Percentiles rank a stretch among this genome's conserved stretches.
These are phyloP conservation scores for Phialemoniopsis sp. DNA, from an alignment of 2,329 filamentous ascomycete genomes.

Conservation along the genomic window DNA sequence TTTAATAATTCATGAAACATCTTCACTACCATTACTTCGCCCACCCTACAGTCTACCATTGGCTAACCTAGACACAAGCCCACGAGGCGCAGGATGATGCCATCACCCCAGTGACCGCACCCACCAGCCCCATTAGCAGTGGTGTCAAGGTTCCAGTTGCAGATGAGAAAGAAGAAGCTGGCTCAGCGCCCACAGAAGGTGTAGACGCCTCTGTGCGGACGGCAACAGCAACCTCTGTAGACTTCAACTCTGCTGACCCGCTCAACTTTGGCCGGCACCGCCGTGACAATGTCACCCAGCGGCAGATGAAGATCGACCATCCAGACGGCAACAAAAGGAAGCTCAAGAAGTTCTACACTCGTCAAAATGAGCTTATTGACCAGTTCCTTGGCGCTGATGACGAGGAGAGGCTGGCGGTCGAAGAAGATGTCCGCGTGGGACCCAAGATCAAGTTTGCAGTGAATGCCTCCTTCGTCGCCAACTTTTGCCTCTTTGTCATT, in stretches of 20 bases:
- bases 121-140: too few species aligned
- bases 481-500: slow-evolving; percentile 52
- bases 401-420: slow-evolving; percentile 46
- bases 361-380: slow-evolving; percentile 44
- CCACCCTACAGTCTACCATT: too few species aligned
- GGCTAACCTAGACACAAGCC: too few species aligned
- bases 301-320: slow-evolving; percentile 43
- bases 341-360: slow-evolving; percentile 41
- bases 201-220: slow-evolving; percentile 5
- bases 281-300: slow-evolving; percentile 32
- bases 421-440: slow-evolving; percentile 45
- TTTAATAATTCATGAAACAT: too few species aligned
- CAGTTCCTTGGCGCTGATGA: slow-evolving; percentile 51
- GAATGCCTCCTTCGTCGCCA: slow-evolving; percentile 44
- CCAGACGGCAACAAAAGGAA: slow-evolving; percentile 37
- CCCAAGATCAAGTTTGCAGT: slow-evolving; percentile 50
- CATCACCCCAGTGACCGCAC: too few species aligned
- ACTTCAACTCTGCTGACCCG: slow-evolving; percentile 22
- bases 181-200: too few species aligned
- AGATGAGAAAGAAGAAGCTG: too few species aligned
- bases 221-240: slow-evolving; percentile 12
- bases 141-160: too few species aligned
- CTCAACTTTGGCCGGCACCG: slow-evolving; percentile 33
- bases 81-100: too few species aligned
- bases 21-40: too few species aligned